Percentiles rank a stretch among this genome's conserved stretches.
Evolutionary conservation across 352 stramenopile species (phyloP).

Genomic region (Nothophytophthora sp.): DNA sequence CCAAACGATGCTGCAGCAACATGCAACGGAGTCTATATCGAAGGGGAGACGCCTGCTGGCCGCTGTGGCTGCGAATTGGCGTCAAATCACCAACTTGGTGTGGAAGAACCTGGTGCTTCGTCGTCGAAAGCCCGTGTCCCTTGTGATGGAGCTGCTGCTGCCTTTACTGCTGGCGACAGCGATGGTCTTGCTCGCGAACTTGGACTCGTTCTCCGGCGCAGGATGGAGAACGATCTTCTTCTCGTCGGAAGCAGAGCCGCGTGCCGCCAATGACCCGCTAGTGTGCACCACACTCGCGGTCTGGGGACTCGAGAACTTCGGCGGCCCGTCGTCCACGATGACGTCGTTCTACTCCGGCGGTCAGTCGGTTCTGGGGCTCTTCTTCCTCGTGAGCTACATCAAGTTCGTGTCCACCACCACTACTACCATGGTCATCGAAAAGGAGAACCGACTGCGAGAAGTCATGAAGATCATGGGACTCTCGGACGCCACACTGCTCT

Average conservation of each 20-base stretch:
- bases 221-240: slow-evolving; percentile 35
- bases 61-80: slow-evolving; percentile 23
- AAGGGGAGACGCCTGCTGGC: slow-evolving; percentile 10
- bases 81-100: slow-evolving; percentile 64
- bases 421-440: slow-evolving; percentile 78
- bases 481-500: slow-evolving; percentile 55
- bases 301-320: slow-evolving; percentile 29
- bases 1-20: neutral
- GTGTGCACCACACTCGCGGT: slow-evolving; percentile 39
- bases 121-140: slow-evolving; percentile 38
- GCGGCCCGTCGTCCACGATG: slow-evolving; percentile 41
- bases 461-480: slow-evolving; percentile 89
- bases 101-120: slow-evolving; percentile 76
- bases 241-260: slow-evolving; percentile 19
- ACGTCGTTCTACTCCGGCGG: slow-evolving; percentile 63
- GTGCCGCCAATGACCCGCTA: slow-evolving; percentile 18
- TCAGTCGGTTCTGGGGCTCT: slow-evolving; percentile 59
- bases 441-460: slow-evolving; percentile 75
- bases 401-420: slow-evolving; percentile 74
- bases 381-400: slow-evolving; percentile 62
- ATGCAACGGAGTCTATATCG: neutral
- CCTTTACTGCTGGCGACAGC: slow-evolving; percentile 50
- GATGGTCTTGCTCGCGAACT: slow-evolving; percentile 61
- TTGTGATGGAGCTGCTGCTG: slow-evolving; percentile 60
- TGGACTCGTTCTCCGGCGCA: slow-evolving; percentile 47